A percentile compares a stretch with the other conserved stretches of the same genome.
Evolutionary conservation across 257 asterid genomes (phyloP).

Genomic region (Scutellaria galericulata): DNA sequence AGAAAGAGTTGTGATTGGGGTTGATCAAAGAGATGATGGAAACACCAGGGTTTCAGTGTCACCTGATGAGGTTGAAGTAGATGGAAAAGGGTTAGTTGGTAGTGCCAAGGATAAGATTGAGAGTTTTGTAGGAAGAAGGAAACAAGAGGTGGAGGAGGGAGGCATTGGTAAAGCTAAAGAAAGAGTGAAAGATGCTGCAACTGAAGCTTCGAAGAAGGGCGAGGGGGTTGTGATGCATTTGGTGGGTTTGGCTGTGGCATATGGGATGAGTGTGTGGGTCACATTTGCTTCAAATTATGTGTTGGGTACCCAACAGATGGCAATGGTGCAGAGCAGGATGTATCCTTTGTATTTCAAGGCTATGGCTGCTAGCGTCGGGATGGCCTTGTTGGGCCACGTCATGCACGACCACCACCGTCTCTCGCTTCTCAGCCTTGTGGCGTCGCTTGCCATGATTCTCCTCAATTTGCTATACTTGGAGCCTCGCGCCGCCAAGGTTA

Average conservation of each 20-base stretch:
- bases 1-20: conserved; percentile 48
- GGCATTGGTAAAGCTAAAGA: conserved; percentile 30
- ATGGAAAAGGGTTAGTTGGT: background rate
- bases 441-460: conserved; percentile 44
- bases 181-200: conserved; percentile 30
- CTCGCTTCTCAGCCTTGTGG: background rate
- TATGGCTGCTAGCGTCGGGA: conserved; percentile 56
- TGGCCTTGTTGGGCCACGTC: conserved; percentile 50
- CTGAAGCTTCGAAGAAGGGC: too few species aligned
- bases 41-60: conserved; percentile 44
- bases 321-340: conserved; percentile 59
- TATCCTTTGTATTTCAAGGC: conserved; percentile 61
- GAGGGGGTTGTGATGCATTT: conserved; percentile 49
- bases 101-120: conserved; percentile 38
- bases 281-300: conserved; percentile 59
- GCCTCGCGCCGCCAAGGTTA: conserved; percentile 67
- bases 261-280: conserved; percentile 66
- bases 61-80: conserved; percentile 5
- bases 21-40: conserved; percentile 36
- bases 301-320: conserved; percentile 59
- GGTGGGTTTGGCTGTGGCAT: conserved; percentile 55
- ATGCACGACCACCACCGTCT: conserved; percentile 10
- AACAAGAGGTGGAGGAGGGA: conserved; percentile 16
- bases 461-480: conserved; percentile 56
- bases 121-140: conserved; percentile 30